Evolutionary conservation across 176 grass and related monocot genomes (phyloP).

Genomic region (Luzula sylvatica): DNA sequence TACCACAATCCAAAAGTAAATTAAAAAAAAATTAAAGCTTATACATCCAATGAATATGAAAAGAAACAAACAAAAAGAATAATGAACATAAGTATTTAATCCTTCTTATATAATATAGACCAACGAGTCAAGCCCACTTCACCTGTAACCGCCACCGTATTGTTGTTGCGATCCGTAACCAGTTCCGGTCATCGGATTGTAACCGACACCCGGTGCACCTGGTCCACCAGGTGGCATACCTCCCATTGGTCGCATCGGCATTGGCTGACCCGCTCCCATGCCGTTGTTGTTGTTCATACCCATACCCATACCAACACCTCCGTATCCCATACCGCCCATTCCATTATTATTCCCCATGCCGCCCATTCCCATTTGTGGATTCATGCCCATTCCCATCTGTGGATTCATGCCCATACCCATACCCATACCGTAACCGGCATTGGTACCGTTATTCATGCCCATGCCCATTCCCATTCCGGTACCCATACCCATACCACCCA

Average conservation of each 20-base stretch:
- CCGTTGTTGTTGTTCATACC: constrained; percentile 38
- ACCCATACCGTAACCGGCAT: constrained; percentile 20
- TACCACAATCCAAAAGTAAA: not conserved
- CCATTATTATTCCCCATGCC: constrained; percentile 25
- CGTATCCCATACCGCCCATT: constrained; percentile 36
- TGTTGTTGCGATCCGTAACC: constrained; percentile 62
- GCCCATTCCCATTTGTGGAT: constrained; percentile 31
- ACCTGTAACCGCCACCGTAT: constrained; percentile 75
- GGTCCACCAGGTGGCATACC: constrained; percentile 54
- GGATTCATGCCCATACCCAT: constrained; percentile 55
- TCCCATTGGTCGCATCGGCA: constrained; percentile 52
- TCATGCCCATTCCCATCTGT: constrained; percentile 30
- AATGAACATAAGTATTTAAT: constrained; percentile 10
- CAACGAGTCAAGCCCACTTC: constrained; percentile 15
- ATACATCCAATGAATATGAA: not conserved
- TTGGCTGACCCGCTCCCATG: constrained; percentile 38
- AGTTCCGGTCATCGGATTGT: constrained; percentile 55
- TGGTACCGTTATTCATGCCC: constrained; percentile 13
- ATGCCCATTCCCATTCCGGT: constrained; percentile 16
- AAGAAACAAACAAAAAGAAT: not conserved
- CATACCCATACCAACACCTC: constrained; percentile 37
- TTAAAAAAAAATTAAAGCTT: not conserved
- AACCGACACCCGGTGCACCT: constrained; percentile 43
- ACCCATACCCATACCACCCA: constrained; percentile 30
- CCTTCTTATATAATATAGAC: not conserved